Evolutionary conservation across 345 rosid species (phyloP).

Genomic region (Eucalyptus microcorys): DNA sequence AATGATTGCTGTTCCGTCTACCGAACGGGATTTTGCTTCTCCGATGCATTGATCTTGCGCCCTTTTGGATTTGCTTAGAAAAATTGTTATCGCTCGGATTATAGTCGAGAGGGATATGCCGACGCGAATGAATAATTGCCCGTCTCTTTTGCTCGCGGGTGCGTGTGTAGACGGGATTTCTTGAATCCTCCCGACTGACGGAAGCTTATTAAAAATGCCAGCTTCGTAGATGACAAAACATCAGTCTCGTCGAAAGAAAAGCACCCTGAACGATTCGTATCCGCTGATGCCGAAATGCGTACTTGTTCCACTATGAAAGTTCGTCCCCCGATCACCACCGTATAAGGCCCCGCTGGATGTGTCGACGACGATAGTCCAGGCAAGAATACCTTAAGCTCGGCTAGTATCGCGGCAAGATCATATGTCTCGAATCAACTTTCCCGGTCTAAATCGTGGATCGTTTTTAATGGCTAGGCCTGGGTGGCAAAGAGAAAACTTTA

Average conservation of each 20-base stretch:
- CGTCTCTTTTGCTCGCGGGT: not conserved
- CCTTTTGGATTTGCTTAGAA: not conserved
- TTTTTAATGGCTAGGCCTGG: not conserved
- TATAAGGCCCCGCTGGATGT: not conserved
- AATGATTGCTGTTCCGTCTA: not conserved
- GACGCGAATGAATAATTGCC: not conserved
- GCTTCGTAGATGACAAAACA: not conserved
- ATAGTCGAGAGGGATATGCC: not conserved
- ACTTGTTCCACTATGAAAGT: not conserved
- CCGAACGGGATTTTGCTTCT: not conserved
- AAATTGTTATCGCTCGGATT: not conserved
- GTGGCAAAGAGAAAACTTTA: not conserved
- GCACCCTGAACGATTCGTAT: not conserved
- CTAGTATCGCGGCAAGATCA: not conserved
- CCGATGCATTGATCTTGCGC: not conserved
- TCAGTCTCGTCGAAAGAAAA: not conserved
- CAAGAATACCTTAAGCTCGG: not conserved
- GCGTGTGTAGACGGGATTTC: not conserved
- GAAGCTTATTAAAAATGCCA: not conserved
- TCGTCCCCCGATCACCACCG: not conserved
- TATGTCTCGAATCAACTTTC: not conserved
- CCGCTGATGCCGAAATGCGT: not conserved
- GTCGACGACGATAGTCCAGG: not conserved
- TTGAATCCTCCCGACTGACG: not conserved
- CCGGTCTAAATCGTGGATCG: not conserved